Percentiles rank a stretch among this genome's conserved stretches.
Conservation (phyloP, 1,139 yeast species). For the Suhomyces atakaporum region DNA sequence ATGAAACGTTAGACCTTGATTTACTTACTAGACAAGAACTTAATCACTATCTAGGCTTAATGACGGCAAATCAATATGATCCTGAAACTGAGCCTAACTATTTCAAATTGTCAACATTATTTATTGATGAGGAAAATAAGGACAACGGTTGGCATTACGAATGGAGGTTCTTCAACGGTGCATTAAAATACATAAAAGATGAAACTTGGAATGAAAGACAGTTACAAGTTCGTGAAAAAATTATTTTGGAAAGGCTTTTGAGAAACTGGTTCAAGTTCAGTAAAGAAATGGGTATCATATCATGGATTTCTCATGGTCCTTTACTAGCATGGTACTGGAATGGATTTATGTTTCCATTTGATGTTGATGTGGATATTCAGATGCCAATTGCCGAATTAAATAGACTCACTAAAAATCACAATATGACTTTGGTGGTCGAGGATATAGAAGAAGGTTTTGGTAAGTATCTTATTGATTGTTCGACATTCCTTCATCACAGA, state of each 20-base stretch:
- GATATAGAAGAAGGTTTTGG: constrained; percentile 17
- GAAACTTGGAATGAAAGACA: constrained; percentile 31
- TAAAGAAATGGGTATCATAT: constrained; percentile 32
- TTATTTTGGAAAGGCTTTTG: constrained; percentile 28
- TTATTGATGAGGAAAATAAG: constrained; percentile 24
- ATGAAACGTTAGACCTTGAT: not conserved
- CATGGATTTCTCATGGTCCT: constrained; percentile 35
- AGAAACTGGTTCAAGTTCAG: constrained; percentile 28
- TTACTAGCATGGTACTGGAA: constrained; percentile 32
- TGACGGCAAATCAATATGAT: constrained; percentile 19
- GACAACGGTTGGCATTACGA: constrained; percentile 45
- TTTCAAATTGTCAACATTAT: constrained; percentile 37
- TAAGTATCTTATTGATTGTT: constrained; percentile 16
- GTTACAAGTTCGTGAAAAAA: constrained; percentile 25
- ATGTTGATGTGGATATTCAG: constrained; percentile 19
- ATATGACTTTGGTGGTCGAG: constrained; percentile 18
- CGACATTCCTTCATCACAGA: constrained; percentile 16
- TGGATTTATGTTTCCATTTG: constrained; percentile 20
- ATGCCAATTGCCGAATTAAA: constrained; percentile 17
- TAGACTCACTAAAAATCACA: constrained; percentile 13
- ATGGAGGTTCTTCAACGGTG: constrained; percentile 43
- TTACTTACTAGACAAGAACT: constrained; percentile 22
- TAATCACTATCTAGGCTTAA: constrained; percentile 29
- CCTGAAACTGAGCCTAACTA: constrained; percentile 29
- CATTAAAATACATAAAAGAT: constrained; percentile 28